Percentiles rank a stretch among this genome's conserved stretches.
Conservation (phyloP, 2,329 filamentous ascomycete species). For the Cladophialophora carrionii region DNA sequence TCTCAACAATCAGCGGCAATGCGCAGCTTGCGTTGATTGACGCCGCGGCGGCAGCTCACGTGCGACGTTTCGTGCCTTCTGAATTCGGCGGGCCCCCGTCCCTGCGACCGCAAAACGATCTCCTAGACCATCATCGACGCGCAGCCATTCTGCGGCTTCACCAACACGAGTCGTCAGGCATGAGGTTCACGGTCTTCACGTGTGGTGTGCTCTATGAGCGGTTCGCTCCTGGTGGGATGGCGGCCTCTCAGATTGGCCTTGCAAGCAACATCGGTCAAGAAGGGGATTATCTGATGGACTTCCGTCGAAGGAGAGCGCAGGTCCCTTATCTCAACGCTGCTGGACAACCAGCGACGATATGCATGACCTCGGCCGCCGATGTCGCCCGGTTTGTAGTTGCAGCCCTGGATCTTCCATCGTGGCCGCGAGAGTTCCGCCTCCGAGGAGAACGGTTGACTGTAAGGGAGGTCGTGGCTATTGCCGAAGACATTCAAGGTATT, state of each 20-base stretch:
- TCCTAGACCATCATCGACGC: slow-evolving; percentile 63
- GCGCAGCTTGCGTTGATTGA: slow-evolving; percentile 73
- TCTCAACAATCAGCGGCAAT: slow-evolving; percentile 70
- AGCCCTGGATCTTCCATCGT: slow-evolving; percentile 66
- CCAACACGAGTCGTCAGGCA: slow-evolving; percentile 57
- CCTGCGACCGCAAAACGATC: slow-evolving; percentile 59
- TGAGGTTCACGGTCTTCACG: slow-evolving; percentile 71
- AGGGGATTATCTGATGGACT: slow-evolving; percentile 69
- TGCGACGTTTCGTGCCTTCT: slow-evolving; percentile 72
- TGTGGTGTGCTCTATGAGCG: slow-evolving; percentile 78
- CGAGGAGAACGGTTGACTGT: slow-evolving; percentile 67
- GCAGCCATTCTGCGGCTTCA: slow-evolving; percentile 62
- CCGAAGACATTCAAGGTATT: slow-evolving; percentile 53
- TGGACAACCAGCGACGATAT: slow-evolving; percentile 60
- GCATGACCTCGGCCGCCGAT: slow-evolving; percentile 70
- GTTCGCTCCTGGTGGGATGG: slow-evolving; percentile 69
- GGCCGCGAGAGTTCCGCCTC: slow-evolving; percentile 72
- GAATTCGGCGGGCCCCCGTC: slow-evolving; percentile 71
- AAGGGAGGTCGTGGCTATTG: slow-evolving; percentile 61
- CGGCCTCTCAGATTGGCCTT: slow-evolving; percentile 61
- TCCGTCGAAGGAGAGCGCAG: slow-evolving; percentile 61
- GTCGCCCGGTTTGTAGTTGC: slow-evolving; percentile 69
- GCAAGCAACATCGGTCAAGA: slow-evolving; percentile 59
- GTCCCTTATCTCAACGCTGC: slow-evolving; percentile 60
- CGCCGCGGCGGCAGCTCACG: slow-evolving; percentile 66